Base-by-base conservation (phyloP, 257 asterid genomes). In the Solanum rostratum region DNA sequence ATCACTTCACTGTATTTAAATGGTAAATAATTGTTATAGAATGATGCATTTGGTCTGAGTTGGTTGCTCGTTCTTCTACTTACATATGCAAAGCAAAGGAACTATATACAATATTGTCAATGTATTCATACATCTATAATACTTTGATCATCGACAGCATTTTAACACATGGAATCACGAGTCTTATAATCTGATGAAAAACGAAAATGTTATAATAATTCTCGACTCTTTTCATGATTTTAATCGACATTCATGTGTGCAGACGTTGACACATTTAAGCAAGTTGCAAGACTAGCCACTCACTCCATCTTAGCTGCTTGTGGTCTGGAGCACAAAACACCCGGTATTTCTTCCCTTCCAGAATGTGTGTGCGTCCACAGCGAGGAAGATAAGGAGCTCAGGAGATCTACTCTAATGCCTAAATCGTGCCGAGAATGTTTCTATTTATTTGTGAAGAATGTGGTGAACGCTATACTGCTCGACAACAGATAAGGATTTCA, bases 251-350 rank as follows among this genome's bases (percentile, higher is more conserved):
- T 85, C 24, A n/a, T 84, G 3, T 82, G 33, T 83, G 85, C 93
- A 92, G 97, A 86, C 65, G 90, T 78, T 80, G 88, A 83, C 84
- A 89, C 85, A 62, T 92, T 91, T 49, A 94, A 92, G 89, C 90
- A 90, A 87, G 88, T 92, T 5, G 98, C 98, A n/a, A 79, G 97
- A 88, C 84, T 84, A 4, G 92, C 98, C 60, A 94, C 98, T 22
- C 95, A 94, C 50, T 86, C 92, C 66, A 91, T 94, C 81, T 78
- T 94, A 79, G 95, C 88, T 30, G 94, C 94, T 4, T 92, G 98
- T 81, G 93, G 92, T 71, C 82, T 90, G 90, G 97, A 94, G 91
- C 87, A 86, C 16, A 90, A 85, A 27, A 87, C 85, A 80, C 85
- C 90, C 46, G 90, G 89, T 71, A 50, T 52, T 49, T 85, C 82